Conservation (phyloP, 2,329 filamentous ascomycete genomes). For the Pestalotiopsis sp. region DNA sequence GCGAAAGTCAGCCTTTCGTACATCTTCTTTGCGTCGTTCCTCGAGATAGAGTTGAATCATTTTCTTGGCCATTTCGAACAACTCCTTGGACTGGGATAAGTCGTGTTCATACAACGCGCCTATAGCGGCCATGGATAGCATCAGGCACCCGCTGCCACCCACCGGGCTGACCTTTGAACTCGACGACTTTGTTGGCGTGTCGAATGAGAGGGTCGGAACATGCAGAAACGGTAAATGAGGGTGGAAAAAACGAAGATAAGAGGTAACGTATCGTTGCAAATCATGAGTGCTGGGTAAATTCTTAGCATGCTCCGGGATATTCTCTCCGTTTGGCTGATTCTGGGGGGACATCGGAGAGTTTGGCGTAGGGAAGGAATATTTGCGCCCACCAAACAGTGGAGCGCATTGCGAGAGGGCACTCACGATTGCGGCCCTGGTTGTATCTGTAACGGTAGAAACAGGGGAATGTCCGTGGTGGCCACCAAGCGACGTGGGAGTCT, state of each 20-base stretch:
- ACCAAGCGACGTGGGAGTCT: conserved; percentile 73
- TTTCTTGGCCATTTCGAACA: conserved; percentile 93
- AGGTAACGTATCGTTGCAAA: conserved; percentile 85
- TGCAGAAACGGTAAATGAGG: conserved; percentile 95
- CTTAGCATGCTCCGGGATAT: conserved; percentile 54
- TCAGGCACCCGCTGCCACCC: conserved; percentile 83
- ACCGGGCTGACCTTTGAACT: conserved; percentile 62
- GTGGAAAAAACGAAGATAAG: conserved; percentile 91
- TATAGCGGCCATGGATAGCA: conserved; percentile 84
- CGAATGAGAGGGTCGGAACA: conserved; percentile 88
- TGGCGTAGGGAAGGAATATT: conserved; percentile 64
- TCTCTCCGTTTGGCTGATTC: conserved; percentile 48
- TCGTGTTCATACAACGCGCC: conserved; percentile 81
- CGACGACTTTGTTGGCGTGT: conserved; percentile 70
- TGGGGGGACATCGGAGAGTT: conserved; percentile 58
- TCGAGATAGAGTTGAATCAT: conserved; percentile 94
- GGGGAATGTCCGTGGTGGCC: conserved; percentile 62
- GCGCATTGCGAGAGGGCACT: conserved; percentile 60
- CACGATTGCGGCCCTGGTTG: conserved; percentile 63
- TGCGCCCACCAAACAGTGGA: conserved; percentile 56
- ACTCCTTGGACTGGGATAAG: conserved; percentile 73
- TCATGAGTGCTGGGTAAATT: conserved; percentile 80
- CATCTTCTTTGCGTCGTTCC: conserved; percentile 83
- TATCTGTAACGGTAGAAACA: conserved; percentile 66
- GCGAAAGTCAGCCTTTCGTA: conserved; percentile 64